Evolutionary conservation across 345 rosid genomes (phyloP).

Genomic region (Rhodomyrtus tomentosa): DNA sequence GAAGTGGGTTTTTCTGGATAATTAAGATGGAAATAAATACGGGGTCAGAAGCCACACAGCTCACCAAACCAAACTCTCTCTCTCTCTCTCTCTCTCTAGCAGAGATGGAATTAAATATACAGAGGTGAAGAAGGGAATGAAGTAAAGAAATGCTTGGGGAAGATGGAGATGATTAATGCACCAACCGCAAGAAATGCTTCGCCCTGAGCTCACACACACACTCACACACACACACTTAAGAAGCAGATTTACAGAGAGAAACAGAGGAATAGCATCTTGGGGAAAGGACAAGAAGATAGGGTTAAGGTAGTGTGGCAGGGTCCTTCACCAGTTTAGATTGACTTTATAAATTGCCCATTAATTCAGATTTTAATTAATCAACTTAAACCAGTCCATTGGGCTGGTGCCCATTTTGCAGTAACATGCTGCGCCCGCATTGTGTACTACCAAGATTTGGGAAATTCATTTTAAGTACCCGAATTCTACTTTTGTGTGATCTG

Average conservation of each 20-base stretch:
- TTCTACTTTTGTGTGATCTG: neutral
- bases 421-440: neutral
- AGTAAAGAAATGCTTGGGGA: neutral
- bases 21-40: neutral
- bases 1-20: conserved; percentile 1
- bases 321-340: conserved; percentile 26
- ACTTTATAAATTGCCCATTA: conserved; percentile 12
- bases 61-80: conserved; percentile 22
- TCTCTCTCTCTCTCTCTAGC: neutral
- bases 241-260: neutral
- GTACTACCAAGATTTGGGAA: neutral
- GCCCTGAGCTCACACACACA: conserved; percentile 9
- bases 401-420: neutral
- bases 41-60: conserved; percentile 17
- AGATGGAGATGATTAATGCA: neutral
- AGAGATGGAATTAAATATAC: neutral
- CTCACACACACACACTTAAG: conserved; percentile 18
- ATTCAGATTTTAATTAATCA: neutral
- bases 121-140: neutral
- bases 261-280: conserved; percentile 43
- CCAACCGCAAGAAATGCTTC: neutral
- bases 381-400: neutral
- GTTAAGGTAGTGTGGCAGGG: conserved; percentile 23
- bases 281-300: conserved; percentile 39
- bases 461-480: neutral